Evolutionary conservation across 306 rosid species (phyloP), one percentile per base, ranked within the genome.

Genomic region (Corylus americana): DNA sequence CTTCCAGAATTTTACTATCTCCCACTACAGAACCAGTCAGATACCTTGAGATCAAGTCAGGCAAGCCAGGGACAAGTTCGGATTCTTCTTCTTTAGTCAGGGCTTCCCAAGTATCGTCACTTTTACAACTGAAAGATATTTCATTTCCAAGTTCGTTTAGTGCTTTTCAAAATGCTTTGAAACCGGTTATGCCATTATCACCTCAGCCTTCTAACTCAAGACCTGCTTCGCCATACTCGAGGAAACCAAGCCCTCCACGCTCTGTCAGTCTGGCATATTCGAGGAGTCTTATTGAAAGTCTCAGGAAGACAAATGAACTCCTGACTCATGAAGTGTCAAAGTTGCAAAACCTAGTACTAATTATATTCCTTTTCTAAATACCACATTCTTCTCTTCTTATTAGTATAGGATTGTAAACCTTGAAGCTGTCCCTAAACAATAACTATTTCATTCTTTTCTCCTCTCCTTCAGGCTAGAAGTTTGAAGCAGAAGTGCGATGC

Each of bases 161-260:
- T 87, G 83, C 87, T 31, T 62, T 83, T 55, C 97, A 89, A 73
- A 87, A 82, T 86, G 84, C 83, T 76, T 85, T 82, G 76, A 91
- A 77, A 82, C 87, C 93, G 55, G 55, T 27, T 25, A 17, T 39
- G 61, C 83, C 83, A 73, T 13, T 82, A 70, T 62, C 89, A 2
- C 86, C 89, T 55, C 79, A 74, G 29, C 54, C 87, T 69, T 81
- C 85, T 58, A 75, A 39, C 79, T 78, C 93, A 10, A 93, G 89
- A 81, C 66, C 96, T 68, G 50, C 83, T 66, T 89, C 97, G 61
- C 96, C 97, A 0, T 90, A 85, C 77, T 42, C 93, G 70, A 89
- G 88, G 83, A 88, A 85, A 83, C 96, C 91, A 51, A 96, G 99
- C 89, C 96, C 97, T 58, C 94, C 97, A 10, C 92, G 91, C 13